These are phyloP conservation scores for Grosmannia huntii DNA, from an alignment of 2,329 filamentous ascomycete genomes.

Conservation along the genomic window DNA sequence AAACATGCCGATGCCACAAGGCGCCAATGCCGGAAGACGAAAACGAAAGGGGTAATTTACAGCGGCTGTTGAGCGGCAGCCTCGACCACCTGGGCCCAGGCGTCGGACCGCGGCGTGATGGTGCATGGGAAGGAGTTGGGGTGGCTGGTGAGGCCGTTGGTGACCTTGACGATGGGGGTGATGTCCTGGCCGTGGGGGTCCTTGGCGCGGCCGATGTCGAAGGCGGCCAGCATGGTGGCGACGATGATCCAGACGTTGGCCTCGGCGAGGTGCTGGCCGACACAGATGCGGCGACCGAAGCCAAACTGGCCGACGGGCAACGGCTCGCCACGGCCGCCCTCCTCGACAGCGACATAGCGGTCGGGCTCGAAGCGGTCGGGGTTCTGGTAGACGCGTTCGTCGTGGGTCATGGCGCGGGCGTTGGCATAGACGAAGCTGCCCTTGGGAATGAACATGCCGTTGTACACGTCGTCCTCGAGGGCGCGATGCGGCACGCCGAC, in stretches of 20 bases:
- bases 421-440: slow-evolving; percentile 30
- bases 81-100: background rate
- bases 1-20: no score
- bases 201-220: slow-evolving; percentile 18
- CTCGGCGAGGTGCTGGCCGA: slow-evolving; percentile 27
- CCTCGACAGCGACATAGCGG: slow-evolving; percentile 24
- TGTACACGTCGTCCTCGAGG: slow-evolving; percentile 28
- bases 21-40: no score
- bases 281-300: slow-evolving; percentile 37
- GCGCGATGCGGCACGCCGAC: slow-evolving; percentile 27
- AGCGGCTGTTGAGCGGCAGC: no score
- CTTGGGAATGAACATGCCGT: slow-evolving; percentile 13
- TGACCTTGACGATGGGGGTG: slow-evolving; percentile 4
- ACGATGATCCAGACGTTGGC: slow-evolving; percentile 27
- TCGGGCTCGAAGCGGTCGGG: slow-evolving; percentile 26
- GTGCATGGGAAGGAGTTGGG: slow-evolving; percentile 7
- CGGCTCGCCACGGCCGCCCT: slow-evolving; percentile 27
- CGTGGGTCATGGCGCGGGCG: slow-evolving; percentile 30
- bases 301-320: slow-evolving; percentile 32
- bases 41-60: no score
- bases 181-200: slow-evolving; percentile 3
- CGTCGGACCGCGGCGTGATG: background rate
- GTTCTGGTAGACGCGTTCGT: slow-evolving; percentile 26
- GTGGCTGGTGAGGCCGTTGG: slow-evolving; percentile 11
- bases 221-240: slow-evolving; percentile 25